These are phyloP conservation scores for Paxillus involutus DNA, from an alignment of 768 basidiomycete genomes.

Conservation along the genomic window DNA sequence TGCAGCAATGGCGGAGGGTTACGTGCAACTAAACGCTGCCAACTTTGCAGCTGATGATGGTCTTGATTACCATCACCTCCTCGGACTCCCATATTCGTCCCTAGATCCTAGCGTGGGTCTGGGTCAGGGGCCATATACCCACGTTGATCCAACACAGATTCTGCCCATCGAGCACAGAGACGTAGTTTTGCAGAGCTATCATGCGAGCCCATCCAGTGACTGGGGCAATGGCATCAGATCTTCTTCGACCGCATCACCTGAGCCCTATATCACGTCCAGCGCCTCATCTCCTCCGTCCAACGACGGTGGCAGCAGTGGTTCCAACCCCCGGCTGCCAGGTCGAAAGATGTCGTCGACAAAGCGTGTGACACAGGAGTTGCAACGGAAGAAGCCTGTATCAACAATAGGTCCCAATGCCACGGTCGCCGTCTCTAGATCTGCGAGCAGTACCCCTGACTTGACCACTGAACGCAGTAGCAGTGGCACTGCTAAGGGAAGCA, in stretches of 20 bases:
- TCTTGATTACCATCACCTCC: constrained; percentile 61
- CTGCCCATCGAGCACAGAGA: constrained; percentile 44
- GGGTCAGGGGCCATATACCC: constrained; percentile 60
- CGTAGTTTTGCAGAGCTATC: constrained; percentile 50
- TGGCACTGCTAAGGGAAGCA: constrained; percentile 38
- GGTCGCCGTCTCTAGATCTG: constrained; percentile 42
- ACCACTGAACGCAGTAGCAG: constrained; percentile 31
- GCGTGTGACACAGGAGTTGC: constrained; percentile 55
- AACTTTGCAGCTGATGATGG: constrained; percentile 54
- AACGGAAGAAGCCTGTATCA: constrained; percentile 49
- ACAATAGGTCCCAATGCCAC: constrained; percentile 10
- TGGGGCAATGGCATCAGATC: constrained; percentile 71
- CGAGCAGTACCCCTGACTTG: constrained; percentile 70
- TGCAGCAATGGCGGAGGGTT: constrained; percentile 70
- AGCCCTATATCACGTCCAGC: constrained; percentile 65
- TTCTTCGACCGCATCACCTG: constrained; percentile 74
- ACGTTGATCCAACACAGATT: constrained; percentile 94
- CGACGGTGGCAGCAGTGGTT: constrained; percentile 42
- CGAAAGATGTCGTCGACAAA: constrained; percentile 70
- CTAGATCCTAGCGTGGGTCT: constrained; percentile 43
- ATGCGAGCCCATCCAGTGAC: constrained; percentile 80
- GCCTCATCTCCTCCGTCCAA: constrained; percentile 74
- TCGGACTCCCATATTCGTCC: constrained; percentile 63
- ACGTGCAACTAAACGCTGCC: constrained; percentile 63
- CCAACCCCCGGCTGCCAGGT: constrained; percentile 30